phyloP scores from a whole-genome alignment of 768 basidiomycete species.

The Tylopilus subfusipes region DNA sequence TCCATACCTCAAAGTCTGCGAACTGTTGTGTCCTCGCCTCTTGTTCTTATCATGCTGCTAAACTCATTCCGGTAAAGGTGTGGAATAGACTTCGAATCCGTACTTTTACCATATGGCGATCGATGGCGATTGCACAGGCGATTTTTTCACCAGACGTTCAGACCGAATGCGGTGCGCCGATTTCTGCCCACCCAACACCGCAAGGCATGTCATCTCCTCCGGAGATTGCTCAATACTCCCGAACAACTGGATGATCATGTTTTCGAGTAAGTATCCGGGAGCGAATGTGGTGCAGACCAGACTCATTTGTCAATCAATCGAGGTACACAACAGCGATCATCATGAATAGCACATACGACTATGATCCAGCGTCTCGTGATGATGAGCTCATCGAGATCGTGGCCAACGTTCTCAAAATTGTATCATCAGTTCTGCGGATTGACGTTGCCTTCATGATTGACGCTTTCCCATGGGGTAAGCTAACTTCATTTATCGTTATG shows the following conservation, averaged over 20 bases:
- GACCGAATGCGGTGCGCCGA: background rate
- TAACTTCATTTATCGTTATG: no score
- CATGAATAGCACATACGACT: background rate
- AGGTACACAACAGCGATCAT: slow-evolving; percentile 4
- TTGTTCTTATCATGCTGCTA: background rate
- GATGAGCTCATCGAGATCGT: slow-evolving; percentile 3
- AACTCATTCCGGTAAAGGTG: background rate
- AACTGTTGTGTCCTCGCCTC: background rate
- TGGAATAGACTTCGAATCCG: background rate
- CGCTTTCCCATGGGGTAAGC: background rate
- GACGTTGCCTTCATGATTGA: background rate
- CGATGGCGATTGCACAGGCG: slow-evolving; percentile 1
- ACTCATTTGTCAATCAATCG: background rate
- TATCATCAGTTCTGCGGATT: background rate
- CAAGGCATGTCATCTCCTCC: slow-evolving; percentile 3
- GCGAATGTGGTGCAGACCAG: background rate
- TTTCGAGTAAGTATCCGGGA: background rate
- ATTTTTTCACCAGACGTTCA: background rate
- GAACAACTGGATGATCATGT: background rate
- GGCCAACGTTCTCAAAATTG: background rate
- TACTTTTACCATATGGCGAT: slow-evolving; percentile 1
- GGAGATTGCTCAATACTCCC: background rate
- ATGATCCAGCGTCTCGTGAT: background rate
- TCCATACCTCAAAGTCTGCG: background rate
- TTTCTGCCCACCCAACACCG: background rate